Percentiles rank a stretch among this genome's conserved stretches.
Evolutionary conservation across 805 yeast genomes (phyloP).

Genomic region (Saccharomyces eubayanus): DNA sequence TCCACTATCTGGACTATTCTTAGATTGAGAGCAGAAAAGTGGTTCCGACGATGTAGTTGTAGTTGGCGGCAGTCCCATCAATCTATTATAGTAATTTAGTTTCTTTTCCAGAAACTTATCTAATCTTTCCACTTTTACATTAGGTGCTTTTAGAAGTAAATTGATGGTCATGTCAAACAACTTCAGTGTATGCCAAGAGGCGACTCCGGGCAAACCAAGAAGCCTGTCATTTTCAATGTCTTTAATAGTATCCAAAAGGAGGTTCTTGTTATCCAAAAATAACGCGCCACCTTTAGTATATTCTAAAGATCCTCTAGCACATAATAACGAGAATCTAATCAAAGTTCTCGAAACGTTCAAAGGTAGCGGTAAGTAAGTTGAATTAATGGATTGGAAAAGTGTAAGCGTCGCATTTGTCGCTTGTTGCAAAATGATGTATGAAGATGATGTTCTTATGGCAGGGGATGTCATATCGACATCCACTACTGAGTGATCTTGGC

Average conservation of each 20-base stretch:
- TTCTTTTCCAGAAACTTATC: conserved; percentile 25
- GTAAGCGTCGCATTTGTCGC: conserved; percentile 53
- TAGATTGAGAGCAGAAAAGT: neutral
- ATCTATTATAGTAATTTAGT: conserved; percentile 21
- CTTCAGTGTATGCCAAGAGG: conserved; percentile 48
- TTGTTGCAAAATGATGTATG: conserved; percentile 62
- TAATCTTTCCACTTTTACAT: conserved; percentile 24
- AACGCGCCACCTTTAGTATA: conserved; percentile 78
- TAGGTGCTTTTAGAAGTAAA: conserved; percentile 50
- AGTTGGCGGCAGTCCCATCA: conserved; percentile 19
- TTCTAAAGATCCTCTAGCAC: conserved; percentile 71
- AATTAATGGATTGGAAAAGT: conserved; percentile 38
- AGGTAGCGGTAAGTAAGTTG: conserved; percentile 51
- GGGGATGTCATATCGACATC: neutral
- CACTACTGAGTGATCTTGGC: conserved; percentile 8
- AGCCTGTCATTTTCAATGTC: conserved; percentile 45
- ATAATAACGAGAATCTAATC: conserved; percentile 53
- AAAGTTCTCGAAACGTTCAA: conserved; percentile 53
- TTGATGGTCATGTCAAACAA: conserved; percentile 53
- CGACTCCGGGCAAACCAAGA: conserved; percentile 50
- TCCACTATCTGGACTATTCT: conserved; percentile 10
- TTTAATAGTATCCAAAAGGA: conserved; percentile 43
- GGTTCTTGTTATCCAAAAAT: conserved; percentile 56
- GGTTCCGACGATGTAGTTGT: conserved; percentile 3
- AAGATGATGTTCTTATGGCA: conserved; percentile 38